Evolutionary conservation across 2,329 filamentous ascomycete genomes (phyloP).

Genomic region (Ophiostoma novo-ulmi): DNA sequence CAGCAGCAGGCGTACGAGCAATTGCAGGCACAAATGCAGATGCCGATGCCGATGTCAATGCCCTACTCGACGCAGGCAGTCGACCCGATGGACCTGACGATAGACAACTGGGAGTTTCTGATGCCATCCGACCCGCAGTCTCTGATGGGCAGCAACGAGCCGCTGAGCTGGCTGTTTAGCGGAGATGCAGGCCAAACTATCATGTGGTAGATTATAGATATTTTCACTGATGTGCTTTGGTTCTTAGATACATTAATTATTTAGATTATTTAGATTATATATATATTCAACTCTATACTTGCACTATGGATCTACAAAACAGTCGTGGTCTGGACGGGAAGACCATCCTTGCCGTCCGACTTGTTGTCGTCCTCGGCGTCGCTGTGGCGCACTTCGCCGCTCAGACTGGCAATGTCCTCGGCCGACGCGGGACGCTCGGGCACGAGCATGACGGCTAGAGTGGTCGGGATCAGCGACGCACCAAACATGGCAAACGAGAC

Average conservation of each 20-base stretch:
- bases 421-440: not conserved
- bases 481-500: constrained; percentile 11
- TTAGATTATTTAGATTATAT: not conserved
- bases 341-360: not conserved
- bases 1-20: not conserved
- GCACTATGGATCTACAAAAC: not conserved
- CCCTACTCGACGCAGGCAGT: not conserved
- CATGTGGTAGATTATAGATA: not conserved
- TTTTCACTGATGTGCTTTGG: not conserved
- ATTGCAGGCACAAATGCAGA: not conserved
- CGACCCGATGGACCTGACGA: constrained; percentile 13
- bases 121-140: constrained; percentile 32
- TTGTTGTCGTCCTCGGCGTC: not conserved
- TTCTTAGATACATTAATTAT: not conserved
- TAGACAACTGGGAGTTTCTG: constrained; percentile 42
- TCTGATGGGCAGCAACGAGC: constrained; percentile 21
- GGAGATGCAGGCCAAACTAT: not conserved
- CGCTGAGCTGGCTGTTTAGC: constrained; percentile 8
- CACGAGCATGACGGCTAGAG: not conserved
- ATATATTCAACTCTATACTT: not conserved
- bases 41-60: not conserved
- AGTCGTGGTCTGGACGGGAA: not conserved
- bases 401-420: not conserved
- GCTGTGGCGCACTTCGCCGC: not conserved
- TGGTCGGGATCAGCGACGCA: not conserved